phyloP scores from a whole-genome alignment of 2,329 filamentous ascomycete species.

The Apiospora kogelbergensis region DNA sequence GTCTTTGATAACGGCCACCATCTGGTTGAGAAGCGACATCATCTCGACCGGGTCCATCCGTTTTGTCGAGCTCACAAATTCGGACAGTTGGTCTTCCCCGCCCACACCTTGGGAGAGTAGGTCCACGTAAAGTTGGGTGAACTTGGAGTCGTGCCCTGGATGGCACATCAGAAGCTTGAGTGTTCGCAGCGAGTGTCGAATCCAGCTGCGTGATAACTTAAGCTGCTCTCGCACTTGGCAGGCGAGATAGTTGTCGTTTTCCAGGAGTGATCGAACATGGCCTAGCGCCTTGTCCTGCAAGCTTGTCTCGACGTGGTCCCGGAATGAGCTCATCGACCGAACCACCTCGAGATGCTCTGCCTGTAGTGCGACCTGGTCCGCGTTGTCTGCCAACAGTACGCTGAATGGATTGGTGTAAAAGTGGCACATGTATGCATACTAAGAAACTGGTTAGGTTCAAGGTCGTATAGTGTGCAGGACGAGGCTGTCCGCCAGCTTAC shows the following conservation, averaged over 20 bases:
- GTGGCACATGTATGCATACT: constrained; percentile 85
- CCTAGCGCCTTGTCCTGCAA: constrained; percentile 42
- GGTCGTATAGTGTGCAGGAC: neutral
- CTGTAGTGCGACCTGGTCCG: constrained; percentile 43
- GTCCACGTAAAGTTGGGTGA: constrained; percentile 60
- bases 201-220: constrained; percentile 36
- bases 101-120: constrained; percentile 57
- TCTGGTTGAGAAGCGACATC: constrained; percentile 39
- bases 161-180: constrained; percentile 45
- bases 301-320: constrained; percentile 47
- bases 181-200: constrained; percentile 45
- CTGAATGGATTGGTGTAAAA: constrained; percentile 79
- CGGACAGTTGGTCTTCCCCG: constrained; percentile 48
- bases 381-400: constrained; percentile 51
- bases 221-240: constrained; percentile 34
- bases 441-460: constrained; percentile 24
- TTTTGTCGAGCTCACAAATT: constrained; percentile 57
- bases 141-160: constrained; percentile 31
- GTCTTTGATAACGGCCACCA: constrained; percentile 38
- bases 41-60: constrained; percentile 57
- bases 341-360: constrained; percentile 65
- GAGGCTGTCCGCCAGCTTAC: constrained; percentile 37
- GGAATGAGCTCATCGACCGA: constrained; percentile 70
- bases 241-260: constrained; percentile 59
- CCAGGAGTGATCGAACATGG: constrained; percentile 53